These are phyloP conservation scores for Pyrenula aspistea DNA, from an alignment of 495 filamentous ascomycete species.

Conservation along the genomic window DNA sequence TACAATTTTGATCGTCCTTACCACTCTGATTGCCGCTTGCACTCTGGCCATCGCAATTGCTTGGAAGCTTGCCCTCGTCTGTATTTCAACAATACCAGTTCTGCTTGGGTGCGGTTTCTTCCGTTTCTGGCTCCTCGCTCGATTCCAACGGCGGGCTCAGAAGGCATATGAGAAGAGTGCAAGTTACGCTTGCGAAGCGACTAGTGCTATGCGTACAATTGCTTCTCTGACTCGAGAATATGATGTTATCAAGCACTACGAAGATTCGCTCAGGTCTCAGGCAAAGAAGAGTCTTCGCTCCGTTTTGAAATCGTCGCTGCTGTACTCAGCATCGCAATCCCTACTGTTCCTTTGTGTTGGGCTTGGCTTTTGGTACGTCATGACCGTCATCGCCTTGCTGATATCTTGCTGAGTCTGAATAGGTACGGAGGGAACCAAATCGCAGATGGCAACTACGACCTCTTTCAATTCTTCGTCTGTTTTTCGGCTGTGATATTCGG, in stretches of 20 bases:
- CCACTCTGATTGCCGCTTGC: constrained; percentile 61
- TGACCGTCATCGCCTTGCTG: neutral
- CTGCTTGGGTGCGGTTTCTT: constrained; percentile 73
- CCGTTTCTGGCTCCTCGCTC: constrained; percentile 71
- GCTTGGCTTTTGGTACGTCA: constrained; percentile 62
- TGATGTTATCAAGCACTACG: constrained; percentile 69
- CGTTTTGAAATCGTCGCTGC: constrained; percentile 50
- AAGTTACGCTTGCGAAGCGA: constrained; percentile 82
- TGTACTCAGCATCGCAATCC: constrained; percentile 75
- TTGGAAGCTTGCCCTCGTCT: constrained; percentile 91
- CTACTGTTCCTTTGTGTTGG: constrained; percentile 72
- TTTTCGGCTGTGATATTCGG: constrained; percentile 73
- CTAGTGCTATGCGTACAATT: constrained; percentile 82
- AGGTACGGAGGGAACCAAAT: constrained; percentile 69
- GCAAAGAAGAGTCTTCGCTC: constrained; percentile 48
- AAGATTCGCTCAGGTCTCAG: constrained; percentile 51
- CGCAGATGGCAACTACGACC: constrained; percentile 48
- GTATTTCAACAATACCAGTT: constrained; percentile 67
- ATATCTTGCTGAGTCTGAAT: neutral
- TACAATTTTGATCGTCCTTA: constrained; percentile 62
- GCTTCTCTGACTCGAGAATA: constrained; percentile 73
- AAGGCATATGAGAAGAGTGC: constrained; percentile 62
- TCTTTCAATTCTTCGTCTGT: constrained; percentile 78
- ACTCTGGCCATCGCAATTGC: constrained; percentile 56
- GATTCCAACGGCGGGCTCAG: constrained; percentile 61